A percentile compares a stretch with the other conserved stretches of the same genome.
Conservation (phyloP, 257 asterid genomes). For the Anisodus acutangulus region DNA sequence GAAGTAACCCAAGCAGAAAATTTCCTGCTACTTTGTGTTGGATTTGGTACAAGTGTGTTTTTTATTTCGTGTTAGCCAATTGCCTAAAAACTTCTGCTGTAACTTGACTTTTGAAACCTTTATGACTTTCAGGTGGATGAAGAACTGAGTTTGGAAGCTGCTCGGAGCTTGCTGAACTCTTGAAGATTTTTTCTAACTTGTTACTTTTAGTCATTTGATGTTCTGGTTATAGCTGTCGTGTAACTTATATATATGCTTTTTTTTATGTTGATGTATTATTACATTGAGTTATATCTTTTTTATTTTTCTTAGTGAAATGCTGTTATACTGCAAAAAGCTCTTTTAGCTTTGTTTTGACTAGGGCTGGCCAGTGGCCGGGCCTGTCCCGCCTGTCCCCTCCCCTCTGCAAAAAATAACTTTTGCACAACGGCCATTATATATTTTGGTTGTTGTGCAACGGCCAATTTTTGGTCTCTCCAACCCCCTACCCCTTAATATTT, state of each 20-base stretch:
- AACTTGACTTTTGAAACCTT: background rate
- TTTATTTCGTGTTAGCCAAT: background rate
- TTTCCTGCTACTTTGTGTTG: background rate
- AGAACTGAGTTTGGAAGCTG: constrained; percentile 67
- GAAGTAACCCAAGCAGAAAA: constrained; percentile 6
- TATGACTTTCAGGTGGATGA: constrained; percentile 62
- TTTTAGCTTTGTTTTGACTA: background rate
- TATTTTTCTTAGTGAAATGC: background rate
- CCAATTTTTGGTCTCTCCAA: too few relatives aligned
- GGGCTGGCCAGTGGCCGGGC: too few relatives aligned
- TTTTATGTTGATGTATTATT: background rate
- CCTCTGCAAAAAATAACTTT: too few relatives aligned
- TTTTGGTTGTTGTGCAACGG: too few relatives aligned
- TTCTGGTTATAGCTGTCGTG: background rate
- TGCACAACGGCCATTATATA: too few relatives aligned
- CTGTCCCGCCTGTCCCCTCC: too few relatives aligned
- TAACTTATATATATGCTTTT: background rate
- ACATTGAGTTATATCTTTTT: background rate
- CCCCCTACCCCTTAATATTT: too few relatives aligned
- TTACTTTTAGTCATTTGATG: constrained; percentile 2
- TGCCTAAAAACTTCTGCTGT: background rate
- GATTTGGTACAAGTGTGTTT: background rate
- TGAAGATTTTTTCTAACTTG: background rate
- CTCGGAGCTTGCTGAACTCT: constrained; percentile 52
- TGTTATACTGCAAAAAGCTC: background rate